These are phyloP conservation scores for Coemansia sp. DNA, from an alignment of 192 early-diverging fungal species.

Conservation along the genomic window DNA sequence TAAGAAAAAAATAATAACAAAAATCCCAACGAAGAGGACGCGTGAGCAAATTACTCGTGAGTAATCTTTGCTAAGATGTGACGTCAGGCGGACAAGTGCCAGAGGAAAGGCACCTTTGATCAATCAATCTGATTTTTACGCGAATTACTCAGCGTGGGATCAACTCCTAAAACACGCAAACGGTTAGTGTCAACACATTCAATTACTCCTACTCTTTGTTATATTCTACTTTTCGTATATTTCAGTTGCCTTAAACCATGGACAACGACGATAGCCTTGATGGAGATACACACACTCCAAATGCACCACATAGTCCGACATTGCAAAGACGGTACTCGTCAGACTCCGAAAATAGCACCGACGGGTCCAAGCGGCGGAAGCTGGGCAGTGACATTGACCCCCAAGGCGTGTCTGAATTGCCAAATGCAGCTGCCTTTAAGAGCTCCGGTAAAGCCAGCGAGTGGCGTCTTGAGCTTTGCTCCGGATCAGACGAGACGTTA, in stretches of 20 bases:
- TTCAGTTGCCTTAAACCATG: neutral
- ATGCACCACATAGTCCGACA: neutral
- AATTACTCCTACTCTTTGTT: neutral
- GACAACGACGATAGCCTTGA: neutral
- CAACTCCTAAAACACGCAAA: neutral
- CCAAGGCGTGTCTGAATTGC: neutral
- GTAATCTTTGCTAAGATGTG: no score
- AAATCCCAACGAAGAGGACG: neutral
- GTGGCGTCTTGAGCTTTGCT: slow-evolving; percentile 26
- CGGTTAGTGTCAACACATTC: neutral
- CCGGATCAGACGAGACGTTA: slow-evolving; percentile 40
- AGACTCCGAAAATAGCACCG: neutral
- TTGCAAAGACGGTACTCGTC: slow-evolving; percentile 2
- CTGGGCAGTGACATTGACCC: neutral
- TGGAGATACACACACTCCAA: neutral
- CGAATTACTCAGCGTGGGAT: neutral
- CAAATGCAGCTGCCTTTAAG: neutral
- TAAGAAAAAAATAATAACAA: neutral
- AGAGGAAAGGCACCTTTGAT: no score
- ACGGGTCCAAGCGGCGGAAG: slow-evolving; percentile 18
- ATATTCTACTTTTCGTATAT: neutral
- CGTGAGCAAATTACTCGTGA: no score
- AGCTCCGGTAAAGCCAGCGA: slow-evolving; percentile 1
- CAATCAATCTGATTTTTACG: no score
- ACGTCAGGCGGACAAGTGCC: no score